phyloP scores from a whole-genome alignment of 768 basidiomycete species.

The Vararia minispora region DNA sequence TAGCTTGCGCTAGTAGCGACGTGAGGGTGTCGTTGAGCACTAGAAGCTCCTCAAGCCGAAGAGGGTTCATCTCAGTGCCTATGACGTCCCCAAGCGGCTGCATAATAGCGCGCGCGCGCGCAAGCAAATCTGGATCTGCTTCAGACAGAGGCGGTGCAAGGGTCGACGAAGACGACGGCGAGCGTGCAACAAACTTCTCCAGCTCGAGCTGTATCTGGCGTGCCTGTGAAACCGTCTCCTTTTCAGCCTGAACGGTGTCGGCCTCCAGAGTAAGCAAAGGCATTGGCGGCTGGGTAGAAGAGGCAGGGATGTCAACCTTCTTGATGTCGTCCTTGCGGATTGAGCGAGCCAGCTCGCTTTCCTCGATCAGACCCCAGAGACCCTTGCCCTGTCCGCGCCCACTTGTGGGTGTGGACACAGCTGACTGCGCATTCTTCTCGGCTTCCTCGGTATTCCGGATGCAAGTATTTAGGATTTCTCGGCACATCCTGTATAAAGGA shows the following conservation, averaged over 20 bases:
- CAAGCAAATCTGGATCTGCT: conserved; percentile 29
- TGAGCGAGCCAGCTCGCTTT: conserved; percentile 68
- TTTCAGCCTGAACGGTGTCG: conserved; percentile 23
- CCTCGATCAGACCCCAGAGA: conserved; percentile 79
- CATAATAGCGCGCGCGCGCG: conserved; percentile 40
- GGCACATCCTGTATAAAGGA: conserved; percentile 44
- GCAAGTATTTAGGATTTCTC: conserved; percentile 85
- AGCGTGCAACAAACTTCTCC: conserved; percentile 16
- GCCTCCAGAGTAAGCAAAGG: conserved; percentile 9
- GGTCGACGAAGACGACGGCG: conserved; percentile 15
- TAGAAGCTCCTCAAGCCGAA: conserved; percentile 57
- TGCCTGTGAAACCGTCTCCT: conserved; percentile 37
- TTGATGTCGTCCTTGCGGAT: conserved; percentile 51
- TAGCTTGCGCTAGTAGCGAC: conserved; percentile 33
- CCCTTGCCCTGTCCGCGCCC: conserved; percentile 53
- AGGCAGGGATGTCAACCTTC: conserved; percentile 28
- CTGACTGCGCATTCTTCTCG: conserved; percentile 25
- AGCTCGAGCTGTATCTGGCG: conserved; percentile 21
- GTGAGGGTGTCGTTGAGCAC: conserved; percentile 63
- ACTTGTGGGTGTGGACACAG: conserved; percentile 21
- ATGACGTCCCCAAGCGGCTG: conserved; percentile 42
- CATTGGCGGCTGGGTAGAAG: conserved; percentile 11
- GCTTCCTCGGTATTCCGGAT: conserved; percentile 91
- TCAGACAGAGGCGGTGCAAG: conserved; percentile 8
- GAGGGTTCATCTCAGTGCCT: conserved; percentile 44